Percentiles rank a stretch among this genome's conserved stretches.
phyloP scores from a whole-genome alignment of 139 green algal genomes.

The Astrephomene gubernaculifera region DNA sequence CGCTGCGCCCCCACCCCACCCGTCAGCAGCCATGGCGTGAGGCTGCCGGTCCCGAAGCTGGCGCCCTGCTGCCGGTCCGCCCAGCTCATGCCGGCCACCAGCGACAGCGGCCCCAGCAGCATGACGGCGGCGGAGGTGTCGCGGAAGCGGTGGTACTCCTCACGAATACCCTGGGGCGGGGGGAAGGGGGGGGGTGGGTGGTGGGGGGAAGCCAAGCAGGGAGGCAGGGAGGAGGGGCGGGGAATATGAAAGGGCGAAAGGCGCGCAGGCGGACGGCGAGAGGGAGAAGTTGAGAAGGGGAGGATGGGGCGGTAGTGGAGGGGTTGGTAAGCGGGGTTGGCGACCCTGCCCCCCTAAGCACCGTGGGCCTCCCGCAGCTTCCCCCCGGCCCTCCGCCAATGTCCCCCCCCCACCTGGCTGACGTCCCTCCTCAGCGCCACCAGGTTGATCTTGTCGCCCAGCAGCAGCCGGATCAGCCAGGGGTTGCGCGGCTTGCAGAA shows the following conservation, averaged over 20 bases:
- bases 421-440: conserved; percentile 68
- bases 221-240: neutral
- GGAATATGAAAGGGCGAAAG: neutral
- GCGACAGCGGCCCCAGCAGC: conserved; percentile 51
- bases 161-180: conserved; percentile 42
- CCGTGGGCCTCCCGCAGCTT: neutral
- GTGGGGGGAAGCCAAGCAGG: neutral
- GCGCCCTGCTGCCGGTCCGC: conserved; percentile 16
- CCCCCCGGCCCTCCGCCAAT: neutral
- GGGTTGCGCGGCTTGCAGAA: conserved; percentile 64
- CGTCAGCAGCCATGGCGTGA: conserved; percentile 54
- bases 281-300: neutral
- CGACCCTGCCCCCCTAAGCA: neutral
- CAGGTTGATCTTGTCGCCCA: conserved; percentile 71
- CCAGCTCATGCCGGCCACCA: conserved; percentile 42
- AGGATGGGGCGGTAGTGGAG: neutral
- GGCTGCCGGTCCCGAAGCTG: conserved; percentile 67
- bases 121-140: conserved; percentile 71
- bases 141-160: conserved; percentile 94
- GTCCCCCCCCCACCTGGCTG: conserved; percentile 14
- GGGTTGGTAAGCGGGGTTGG: neutral
- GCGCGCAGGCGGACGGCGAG: neutral
- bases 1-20: neutral
- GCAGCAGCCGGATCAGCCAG: conserved; percentile 70
- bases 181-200: neutral